Conservation (phyloP, 2,329 filamentous ascomycete genomes). For the Phyllosticta capitalensis region DNA sequence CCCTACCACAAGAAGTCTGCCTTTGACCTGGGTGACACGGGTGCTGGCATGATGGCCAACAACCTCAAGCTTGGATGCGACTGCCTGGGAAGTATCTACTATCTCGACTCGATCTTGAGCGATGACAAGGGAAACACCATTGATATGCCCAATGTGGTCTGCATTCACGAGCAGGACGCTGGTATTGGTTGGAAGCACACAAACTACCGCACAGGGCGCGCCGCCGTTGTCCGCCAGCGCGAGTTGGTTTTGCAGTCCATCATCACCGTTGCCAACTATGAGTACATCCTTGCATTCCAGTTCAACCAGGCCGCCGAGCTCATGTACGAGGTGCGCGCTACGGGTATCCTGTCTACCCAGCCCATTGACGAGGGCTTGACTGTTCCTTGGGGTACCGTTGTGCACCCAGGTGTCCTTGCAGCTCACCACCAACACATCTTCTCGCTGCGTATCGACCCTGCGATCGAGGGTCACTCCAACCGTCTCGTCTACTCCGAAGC, state of each 20-base stretch:
- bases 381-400: conserved; percentile 58
- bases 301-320: conserved; percentile 63
- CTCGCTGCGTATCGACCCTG: conserved; percentile 40
- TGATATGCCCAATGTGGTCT: conserved; percentile 56
- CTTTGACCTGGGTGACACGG: conserved; percentile 59
- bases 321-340: conserved; percentile 58
- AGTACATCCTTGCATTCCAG: conserved; percentile 62
- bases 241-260: conserved; percentile 61
- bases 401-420: conserved; percentile 60
- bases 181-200: conserved; percentile 65
- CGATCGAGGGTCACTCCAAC: conserved; percentile 38
- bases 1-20: conserved; percentile 62
- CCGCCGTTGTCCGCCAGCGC: conserved; percentile 53
- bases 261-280: conserved; percentile 63
- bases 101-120: conserved; percentile 49
- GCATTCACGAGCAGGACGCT: conserved; percentile 61
- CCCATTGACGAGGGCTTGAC: conserved; percentile 56
- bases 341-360: conserved; percentile 57
- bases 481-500: conserved; percentile 44
- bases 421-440: conserved; percentile 71
- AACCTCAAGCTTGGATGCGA: conserved; percentile 62
- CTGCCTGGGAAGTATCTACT: conserved; percentile 61
- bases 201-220: conserved; percentile 57
- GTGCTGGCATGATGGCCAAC: conserved; percentile 59
- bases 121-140: conserved; percentile 51